A percentile compares a stretch with the other conserved stretches of the same genome.
phyloP scores from a whole-genome alignment of 176 grass and related monocot species.

The Carex parvula region DNA sequence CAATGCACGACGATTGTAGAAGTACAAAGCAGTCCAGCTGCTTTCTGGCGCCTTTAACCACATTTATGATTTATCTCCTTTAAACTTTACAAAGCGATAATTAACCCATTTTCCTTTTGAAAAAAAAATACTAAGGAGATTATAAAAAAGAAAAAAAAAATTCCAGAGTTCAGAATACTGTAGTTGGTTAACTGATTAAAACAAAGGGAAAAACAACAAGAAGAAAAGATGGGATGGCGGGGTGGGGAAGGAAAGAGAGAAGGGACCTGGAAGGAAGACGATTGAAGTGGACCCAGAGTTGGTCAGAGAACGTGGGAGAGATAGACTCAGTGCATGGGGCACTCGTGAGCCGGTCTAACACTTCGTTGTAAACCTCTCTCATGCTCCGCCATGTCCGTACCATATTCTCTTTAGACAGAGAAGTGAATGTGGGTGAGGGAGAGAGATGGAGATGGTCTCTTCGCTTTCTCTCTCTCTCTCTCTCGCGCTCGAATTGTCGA shows the following conservation, averaged over 20 bases:
- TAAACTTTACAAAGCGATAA: neutral
- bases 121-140: neutral
- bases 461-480: neutral
- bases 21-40: neutral
- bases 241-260: neutral
- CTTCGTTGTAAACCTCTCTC: slow-evolving; percentile 21
- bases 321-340: slow-evolving; percentile 3
- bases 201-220: neutral
- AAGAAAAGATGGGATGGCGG: neutral
- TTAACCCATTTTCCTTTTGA: neutral
- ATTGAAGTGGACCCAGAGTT: slow-evolving; percentile 29
- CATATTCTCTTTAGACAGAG: neutral
- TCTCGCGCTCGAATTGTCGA: neutral
- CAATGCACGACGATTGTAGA: neutral
- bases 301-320: neutral
- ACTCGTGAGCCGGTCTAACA: slow-evolving; percentile 22
- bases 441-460: neutral
- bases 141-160: neutral
- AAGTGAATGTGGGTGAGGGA: neutral
- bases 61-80: neutral
- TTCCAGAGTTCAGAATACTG: neutral
- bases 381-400: slow-evolving; percentile 21
- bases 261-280: slow-evolving; percentile 23
- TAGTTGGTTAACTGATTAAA: neutral
- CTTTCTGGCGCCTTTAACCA: neutral